Conservation (phyloP, 2,329 filamentous ascomycete species). For the Fonsecaea monophora region DNA sequence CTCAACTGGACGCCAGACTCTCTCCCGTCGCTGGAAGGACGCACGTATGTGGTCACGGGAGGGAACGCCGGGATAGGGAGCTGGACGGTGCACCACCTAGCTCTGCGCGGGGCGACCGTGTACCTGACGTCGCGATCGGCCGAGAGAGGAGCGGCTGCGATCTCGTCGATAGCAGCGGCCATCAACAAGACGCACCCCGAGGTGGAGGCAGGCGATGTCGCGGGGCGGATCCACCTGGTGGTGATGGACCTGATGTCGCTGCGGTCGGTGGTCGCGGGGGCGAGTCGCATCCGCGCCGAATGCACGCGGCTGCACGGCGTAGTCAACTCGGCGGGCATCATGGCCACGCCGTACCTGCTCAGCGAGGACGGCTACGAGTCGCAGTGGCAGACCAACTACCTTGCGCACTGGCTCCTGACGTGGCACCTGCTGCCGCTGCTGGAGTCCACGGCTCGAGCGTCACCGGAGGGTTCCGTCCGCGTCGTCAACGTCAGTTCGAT, state of each 20-base stretch:
- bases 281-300: conserved; percentile 44
- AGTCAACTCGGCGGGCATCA: conserved; percentile 55
- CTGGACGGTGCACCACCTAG: conserved; percentile 50
- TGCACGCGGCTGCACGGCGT: conserved; percentile 49
- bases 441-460: conserved; percentile 40
- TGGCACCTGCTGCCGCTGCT: conserved; percentile 49
- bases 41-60: conserved; percentile 57
- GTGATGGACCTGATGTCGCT: conserved; percentile 33
- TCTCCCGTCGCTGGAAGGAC: conserved; percentile 53
- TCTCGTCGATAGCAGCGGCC: conserved; percentile 45
- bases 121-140: conserved; percentile 49
- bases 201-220: not conserved
- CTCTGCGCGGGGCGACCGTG: conserved; percentile 51
- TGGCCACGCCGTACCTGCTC: conserved; percentile 43
- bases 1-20: conserved; percentile 48
- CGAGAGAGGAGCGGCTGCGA: conserved; percentile 44
- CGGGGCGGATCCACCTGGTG: conserved; percentile 27
- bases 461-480: conserved; percentile 29
- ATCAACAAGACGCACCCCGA: conserved; percentile 43
- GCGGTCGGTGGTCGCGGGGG: conserved; percentile 43
- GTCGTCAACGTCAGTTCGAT: conserved; percentile 45
- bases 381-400: conserved; percentile 49
- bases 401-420: conserved; percentile 51
- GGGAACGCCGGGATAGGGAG: conserved; percentile 59
- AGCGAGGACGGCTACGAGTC: conserved; percentile 48